Conservation (phyloP, 75 land plant genomes). For the Chamaecyparis obtusa region DNA sequence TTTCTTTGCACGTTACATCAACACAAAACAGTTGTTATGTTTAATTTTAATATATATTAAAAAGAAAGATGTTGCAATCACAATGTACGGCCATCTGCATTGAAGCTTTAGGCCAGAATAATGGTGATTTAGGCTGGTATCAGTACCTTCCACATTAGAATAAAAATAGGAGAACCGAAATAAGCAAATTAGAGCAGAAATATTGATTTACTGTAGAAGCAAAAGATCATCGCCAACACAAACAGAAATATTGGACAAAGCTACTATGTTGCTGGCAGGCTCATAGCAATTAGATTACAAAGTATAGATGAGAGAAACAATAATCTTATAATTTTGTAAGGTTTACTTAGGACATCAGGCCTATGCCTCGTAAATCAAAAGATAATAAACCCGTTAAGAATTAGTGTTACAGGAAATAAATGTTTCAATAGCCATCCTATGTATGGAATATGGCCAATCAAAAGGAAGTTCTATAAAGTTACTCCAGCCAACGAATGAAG, state of each 20-base stretch:
- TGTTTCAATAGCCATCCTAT: background rate
- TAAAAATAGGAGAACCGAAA: background rate
- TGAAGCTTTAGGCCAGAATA: background rate
- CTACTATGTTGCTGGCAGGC: background rate
- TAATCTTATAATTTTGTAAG: background rate
- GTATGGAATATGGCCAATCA: background rate
- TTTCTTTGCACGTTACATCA: background rate
- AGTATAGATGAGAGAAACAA: background rate
- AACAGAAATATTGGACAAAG: background rate
- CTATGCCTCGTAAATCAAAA: background rate
- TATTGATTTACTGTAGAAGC: background rate
- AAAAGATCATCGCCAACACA: background rate
- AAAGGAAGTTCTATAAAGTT: background rate
- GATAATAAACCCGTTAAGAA: background rate
- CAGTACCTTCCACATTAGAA: background rate
- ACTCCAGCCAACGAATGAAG: too few species aligned
- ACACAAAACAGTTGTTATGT: background rate
- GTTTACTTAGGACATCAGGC: background rate
- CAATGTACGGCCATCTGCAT: background rate
- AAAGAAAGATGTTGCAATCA: background rate
- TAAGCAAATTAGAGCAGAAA: background rate
- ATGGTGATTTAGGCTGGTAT: background rate
- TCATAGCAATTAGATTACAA: background rate
- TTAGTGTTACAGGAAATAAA: background rate
- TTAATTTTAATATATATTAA: background rate